These are phyloP conservation scores for Nitzschia sp. DNA, from an alignment of 108 stramenopile species.

Conservation along the genomic window DNA sequence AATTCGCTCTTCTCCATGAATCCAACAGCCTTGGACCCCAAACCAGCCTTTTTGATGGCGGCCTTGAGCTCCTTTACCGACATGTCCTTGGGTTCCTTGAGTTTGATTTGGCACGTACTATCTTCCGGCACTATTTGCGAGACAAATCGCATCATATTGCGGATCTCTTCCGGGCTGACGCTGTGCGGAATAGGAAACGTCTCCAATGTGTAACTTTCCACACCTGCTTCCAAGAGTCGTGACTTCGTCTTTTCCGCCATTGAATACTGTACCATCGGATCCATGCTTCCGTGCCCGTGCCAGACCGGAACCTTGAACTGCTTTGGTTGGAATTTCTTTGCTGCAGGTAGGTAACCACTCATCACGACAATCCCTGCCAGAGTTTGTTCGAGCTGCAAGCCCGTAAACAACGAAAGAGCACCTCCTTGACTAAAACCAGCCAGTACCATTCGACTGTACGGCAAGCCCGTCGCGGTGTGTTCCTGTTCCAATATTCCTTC, in stretches of 20 bases:
- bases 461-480: constrained; percentile 65
- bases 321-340: constrained; percentile 61
- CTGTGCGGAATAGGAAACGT: constrained; percentile 82
- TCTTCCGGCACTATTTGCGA: constrained; percentile 64
- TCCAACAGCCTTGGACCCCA: constrained; percentile 75
- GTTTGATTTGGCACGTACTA: constrained; percentile 51
- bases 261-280: constrained; percentile 74
- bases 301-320: constrained; percentile 70
- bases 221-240: constrained; percentile 54
- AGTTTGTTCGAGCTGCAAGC: constrained; percentile 80
- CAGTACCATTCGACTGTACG: constrained; percentile 87
- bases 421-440: constrained; percentile 96
- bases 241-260: constrained; percentile 77
- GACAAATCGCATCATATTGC: constrained; percentile 68
- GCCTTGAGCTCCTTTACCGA: constrained; percentile 90
- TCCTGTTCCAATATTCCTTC: constrained; percentile 62
- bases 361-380: constrained; percentile 84
- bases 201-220: constrained; percentile 69
- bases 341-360: constrained; percentile 88
- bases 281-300: constrained; percentile 89
- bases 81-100: constrained; percentile 88
- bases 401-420: constrained; percentile 83
- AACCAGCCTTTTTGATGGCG: constrained; percentile 85
- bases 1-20: constrained; percentile 93
- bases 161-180: constrained; percentile 72